These are phyloP conservation scores for Penicillium parvum DNA, from an alignment of 495 filamentous ascomycete genomes.

Conservation along the genomic window DNA sequence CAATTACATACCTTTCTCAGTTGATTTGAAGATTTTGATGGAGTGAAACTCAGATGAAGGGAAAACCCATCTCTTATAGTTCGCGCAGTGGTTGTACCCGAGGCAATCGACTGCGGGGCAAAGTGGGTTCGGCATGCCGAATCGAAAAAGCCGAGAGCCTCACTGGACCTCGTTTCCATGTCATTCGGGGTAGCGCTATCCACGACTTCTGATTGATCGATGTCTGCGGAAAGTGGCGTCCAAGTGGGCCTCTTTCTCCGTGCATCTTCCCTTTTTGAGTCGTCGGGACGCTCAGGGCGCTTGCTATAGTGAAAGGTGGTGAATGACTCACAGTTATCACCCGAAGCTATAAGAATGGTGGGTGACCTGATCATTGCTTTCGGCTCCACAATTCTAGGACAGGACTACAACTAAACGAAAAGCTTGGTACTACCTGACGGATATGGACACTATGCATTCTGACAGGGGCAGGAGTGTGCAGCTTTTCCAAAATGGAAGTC, in stretches of 20 bases:
- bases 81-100: conserved; percentile 7
- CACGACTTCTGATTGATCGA: conserved; percentile 3
- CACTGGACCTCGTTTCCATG: conserved; percentile 21
- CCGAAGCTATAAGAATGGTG: too few relatives aligned
- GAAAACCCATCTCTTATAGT: conserved; percentile 6
- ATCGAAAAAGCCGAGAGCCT: conserved; percentile 22
- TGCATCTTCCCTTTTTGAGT: background rate
- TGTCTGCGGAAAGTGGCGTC: background rate
- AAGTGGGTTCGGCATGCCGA: conserved; percentile 32
- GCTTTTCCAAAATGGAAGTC: too few relatives aligned
- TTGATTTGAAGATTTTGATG: background rate
- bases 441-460: too few relatives aligned
- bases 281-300: background rate
- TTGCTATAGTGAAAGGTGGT: too few relatives aligned
- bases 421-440: too few relatives aligned
- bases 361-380: too few relatives aligned
- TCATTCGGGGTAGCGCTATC: conserved; percentile 1
- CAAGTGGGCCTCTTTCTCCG: background rate
- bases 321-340: too few relatives aligned
- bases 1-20: background rate
- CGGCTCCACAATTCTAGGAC: too few relatives aligned
- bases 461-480: too few relatives aligned
- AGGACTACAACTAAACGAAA: too few relatives aligned
- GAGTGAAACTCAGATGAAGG: background rate
- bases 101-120: conserved; percentile 21